Evolutionary conservation across 2,329 filamentous ascomycete genomes (phyloP).

Genomic region (Colletotrichum endophyticum): DNA sequence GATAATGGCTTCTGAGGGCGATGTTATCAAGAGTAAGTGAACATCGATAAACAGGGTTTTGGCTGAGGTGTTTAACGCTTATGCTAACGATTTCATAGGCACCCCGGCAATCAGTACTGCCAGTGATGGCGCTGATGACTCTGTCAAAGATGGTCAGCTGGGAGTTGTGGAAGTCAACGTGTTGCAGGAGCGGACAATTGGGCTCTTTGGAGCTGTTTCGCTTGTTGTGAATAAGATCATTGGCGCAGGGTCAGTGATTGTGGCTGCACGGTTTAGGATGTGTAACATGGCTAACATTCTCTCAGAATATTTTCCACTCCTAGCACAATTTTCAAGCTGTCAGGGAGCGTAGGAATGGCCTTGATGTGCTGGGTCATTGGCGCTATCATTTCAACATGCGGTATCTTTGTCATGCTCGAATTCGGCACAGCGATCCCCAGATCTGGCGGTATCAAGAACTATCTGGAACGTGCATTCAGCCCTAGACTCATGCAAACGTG

Average conservation of each 20-base stretch:
- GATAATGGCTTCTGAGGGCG: background rate
- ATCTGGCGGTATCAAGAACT: conserved; percentile 28
- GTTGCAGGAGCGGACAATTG: conserved; percentile 24
- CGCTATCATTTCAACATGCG: conserved; percentile 24
- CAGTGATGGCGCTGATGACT: background rate
- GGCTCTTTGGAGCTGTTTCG: conserved; percentile 25
- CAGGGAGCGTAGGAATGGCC: conserved; percentile 27
- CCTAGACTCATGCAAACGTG: conserved; percentile 25
- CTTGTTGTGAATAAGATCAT: conserved; percentile 29
- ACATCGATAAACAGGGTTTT: background rate
- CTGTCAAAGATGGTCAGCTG: background rate
- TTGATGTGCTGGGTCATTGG: conserved; percentile 28
- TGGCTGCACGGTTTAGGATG: no score
- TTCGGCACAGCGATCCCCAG: conserved; percentile 25
- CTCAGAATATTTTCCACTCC: conserved; percentile 29
- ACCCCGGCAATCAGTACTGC: background rate
- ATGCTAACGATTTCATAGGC: background rate
- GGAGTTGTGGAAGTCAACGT: conserved; percentile 8
- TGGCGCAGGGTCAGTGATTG: conserved; percentile 22
- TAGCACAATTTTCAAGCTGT: conserved; percentile 23
- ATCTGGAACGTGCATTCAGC: conserved; percentile 25
- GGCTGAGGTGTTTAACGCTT: background rate
- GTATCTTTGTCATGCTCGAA: conserved; percentile 26
- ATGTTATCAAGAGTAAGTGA: background rate
- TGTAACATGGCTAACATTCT: no score